These are phyloP conservation scores for Chytridiales sp. DNA, from an alignment of 371 early-diverging fungal species.

Conservation along the genomic window DNA sequence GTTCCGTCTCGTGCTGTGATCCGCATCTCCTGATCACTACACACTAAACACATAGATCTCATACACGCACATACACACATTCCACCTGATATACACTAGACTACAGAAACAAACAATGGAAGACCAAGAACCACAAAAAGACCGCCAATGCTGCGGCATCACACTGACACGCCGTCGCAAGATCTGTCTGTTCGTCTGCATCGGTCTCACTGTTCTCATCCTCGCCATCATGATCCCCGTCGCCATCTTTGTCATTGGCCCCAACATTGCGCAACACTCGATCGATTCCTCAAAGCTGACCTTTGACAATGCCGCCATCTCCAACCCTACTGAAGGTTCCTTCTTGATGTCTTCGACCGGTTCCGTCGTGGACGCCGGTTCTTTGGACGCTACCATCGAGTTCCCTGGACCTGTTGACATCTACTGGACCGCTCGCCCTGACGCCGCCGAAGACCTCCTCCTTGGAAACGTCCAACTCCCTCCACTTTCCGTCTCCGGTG, in stretches of 20 bases:
- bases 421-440: slow-evolving; percentile 42
- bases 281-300: slow-evolving; percentile 50
- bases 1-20: no score
- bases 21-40: no score
- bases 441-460: slow-evolving; percentile 14
- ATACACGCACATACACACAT: no score
- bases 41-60: no score
- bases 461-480: slow-evolving; percentile 15
- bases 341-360: slow-evolving; percentile 56
- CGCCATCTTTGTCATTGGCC: slow-evolving; percentile 1
- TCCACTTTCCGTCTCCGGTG: slow-evolving; percentile 13
- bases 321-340: slow-evolving; percentile 43
- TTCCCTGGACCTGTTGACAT: slow-evolving; percentile 57
- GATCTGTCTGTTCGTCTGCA: slow-evolving; percentile 3
- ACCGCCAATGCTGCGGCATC: no score
- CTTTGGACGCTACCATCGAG: slow-evolving; percentile 54
- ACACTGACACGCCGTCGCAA: slow-evolving; percentile 1
- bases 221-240: slow-evolving; percentile 9
- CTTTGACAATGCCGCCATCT: slow-evolving; percentile 47
- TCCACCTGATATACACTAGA: no score
- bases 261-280: slow-evolving; percentile 42
- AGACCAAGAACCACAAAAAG: no score
- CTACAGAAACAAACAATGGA: no score
- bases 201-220: slow-evolving; percentile 1
- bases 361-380: slow-evolving; percentile 56